Conservation (phyloP, 805 yeast species). For the Wickerhamiella nectarea region DNA sequence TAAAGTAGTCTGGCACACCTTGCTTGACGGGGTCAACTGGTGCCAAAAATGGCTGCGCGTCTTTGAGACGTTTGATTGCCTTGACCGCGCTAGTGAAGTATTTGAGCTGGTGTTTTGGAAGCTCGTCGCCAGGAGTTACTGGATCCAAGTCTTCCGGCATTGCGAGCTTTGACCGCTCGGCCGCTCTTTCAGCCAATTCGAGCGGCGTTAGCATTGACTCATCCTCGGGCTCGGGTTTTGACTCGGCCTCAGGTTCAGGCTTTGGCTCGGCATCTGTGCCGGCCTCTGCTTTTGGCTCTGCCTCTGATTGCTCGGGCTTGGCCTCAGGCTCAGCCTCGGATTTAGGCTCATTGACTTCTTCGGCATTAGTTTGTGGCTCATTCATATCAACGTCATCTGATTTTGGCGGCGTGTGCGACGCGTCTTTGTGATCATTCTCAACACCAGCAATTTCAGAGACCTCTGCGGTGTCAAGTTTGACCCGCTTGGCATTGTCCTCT, state of each 20-base stretch:
- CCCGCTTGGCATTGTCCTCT: constrained; percentile 12
- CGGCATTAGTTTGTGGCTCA: no score
- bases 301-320: background rate
- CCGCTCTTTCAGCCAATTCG: constrained; percentile 19
- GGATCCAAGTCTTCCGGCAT: constrained; percentile 22
- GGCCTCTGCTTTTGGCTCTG: background rate
- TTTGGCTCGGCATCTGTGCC: background rate
- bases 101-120: constrained; percentile 59
- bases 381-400: no score
- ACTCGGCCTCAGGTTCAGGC: background rate
- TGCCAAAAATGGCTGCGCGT: constrained; percentile 74
- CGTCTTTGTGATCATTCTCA: no score
- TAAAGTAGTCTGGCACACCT: constrained; percentile 82
- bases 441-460: no score
- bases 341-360: no score
- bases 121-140: constrained; percentile 15
- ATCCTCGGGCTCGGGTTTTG: background rate
- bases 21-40: constrained; percentile 86
- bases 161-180: constrained; percentile 14
- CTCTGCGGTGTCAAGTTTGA: constrained; percentile 7
- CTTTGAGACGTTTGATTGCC: constrained; percentile 79
- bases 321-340: background rate
- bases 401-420: no score
- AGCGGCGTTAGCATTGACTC: constrained; percentile 13
- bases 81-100: constrained; percentile 67